Percentiles rank a stretch among this genome's conserved stretches.
Evolutionary conservation across 1,139 yeast species (phyloP).

Genomic region (Waltiozyma sp.): DNA sequence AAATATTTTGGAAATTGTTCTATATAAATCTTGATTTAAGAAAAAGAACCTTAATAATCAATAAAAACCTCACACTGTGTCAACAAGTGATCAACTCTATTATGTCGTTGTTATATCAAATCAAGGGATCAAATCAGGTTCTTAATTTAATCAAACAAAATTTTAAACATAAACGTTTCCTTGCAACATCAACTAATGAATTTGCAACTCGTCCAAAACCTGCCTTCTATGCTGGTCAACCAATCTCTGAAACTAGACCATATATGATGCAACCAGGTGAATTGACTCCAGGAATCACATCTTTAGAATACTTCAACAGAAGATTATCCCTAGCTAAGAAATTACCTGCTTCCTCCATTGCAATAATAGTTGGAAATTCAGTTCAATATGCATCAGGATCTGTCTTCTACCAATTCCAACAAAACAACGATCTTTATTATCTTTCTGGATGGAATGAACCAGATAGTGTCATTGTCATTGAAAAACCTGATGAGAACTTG

Average conservation of each 20-base stretch:
- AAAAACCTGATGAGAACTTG: slow-evolving; percentile 41
- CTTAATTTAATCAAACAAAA: not conserved
- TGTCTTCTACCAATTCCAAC: slow-evolving; percentile 87
- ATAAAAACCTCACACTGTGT: too few relatives aligned
- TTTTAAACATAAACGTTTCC: not conserved
- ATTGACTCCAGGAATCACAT: slow-evolving; percentile 80
- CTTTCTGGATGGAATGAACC: slow-evolving; percentile 94
- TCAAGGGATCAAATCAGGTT: not conserved
- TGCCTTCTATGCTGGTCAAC: slow-evolving; percentile 56
- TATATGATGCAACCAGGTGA: slow-evolving; percentile 63
- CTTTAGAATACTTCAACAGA: slow-evolving; percentile 70
- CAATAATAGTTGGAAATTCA: slow-evolving; percentile 63
- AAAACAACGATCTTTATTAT: slow-evolving; percentile 78
- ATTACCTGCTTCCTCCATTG: slow-evolving; percentile 57
- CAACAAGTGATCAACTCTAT: too few relatives aligned
- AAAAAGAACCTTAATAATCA: too few relatives aligned
- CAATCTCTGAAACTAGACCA: slow-evolving; percentile 78
- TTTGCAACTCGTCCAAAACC: slow-evolving; percentile 10
- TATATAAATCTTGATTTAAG: too few relatives aligned
- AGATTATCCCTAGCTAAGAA: slow-evolving; percentile 44
- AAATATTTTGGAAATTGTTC: too few relatives aligned
- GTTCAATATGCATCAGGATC: slow-evolving; percentile 78
- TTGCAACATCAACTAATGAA: not conserved
- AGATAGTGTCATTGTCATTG: slow-evolving; percentile 65
- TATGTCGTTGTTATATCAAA: too few relatives aligned